Conservation (phyloP, 495 filamentous ascomycete genomes). For the Monascus purpureus region DNA sequence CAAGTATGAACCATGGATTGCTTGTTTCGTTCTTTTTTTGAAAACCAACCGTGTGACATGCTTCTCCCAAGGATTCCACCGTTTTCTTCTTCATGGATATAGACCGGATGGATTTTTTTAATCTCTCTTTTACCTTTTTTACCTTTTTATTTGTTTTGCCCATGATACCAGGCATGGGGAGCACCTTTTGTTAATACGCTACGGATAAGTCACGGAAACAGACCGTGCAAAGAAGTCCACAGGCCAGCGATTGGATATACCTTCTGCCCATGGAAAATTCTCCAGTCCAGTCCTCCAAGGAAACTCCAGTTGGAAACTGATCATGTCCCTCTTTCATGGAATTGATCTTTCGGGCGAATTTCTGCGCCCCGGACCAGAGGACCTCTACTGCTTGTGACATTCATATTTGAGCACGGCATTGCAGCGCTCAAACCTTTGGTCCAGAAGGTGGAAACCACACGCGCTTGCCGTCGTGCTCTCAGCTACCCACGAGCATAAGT, state of each 20-base stretch:
- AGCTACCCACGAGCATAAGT: too few relatives aligned
- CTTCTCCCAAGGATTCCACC: neutral
- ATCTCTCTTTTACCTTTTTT: neutral
- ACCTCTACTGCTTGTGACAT: too few relatives aligned
- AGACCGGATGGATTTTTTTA: neutral
- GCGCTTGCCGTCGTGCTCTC: too few relatives aligned
- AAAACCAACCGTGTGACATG: neutral
- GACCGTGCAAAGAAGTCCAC: constrained; percentile 1
- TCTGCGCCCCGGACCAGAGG: too few relatives aligned
- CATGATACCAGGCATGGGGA: constrained; percentile 6
- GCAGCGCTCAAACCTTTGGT: too few relatives aligned
- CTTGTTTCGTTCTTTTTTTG: constrained; percentile 1
- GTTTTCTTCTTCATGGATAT: neutral
- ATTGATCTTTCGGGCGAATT: too few relatives aligned
- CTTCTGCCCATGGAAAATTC: neutral
- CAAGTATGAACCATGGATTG: constrained; percentile 10
- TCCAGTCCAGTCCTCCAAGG: neutral
- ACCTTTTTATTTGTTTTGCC: neutral
- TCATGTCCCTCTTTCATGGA: too few relatives aligned
- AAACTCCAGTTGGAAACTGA: neutral
- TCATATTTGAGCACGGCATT: too few relatives aligned
- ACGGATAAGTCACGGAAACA: constrained; percentile 2
- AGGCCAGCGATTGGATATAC: neutral
- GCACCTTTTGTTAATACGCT: neutral
- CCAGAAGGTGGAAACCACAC: too few relatives aligned